Conservation (phyloP, 1,284 basidiomycete genomes). For the Apiotrichum gracile region DNA sequence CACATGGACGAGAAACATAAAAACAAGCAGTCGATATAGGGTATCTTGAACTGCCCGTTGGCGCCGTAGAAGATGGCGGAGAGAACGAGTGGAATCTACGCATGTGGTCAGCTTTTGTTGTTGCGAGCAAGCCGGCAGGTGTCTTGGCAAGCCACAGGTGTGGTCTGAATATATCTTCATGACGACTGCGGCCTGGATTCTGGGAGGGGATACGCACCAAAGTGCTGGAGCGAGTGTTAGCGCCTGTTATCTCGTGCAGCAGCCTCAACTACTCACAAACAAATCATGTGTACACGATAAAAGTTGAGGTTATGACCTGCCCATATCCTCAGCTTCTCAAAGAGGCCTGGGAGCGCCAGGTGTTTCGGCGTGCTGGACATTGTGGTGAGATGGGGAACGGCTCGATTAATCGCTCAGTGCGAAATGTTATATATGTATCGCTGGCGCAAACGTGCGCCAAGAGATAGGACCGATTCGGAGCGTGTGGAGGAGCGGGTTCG, state of each 20-base stretch:
- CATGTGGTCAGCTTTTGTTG: neutral
- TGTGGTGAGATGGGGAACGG: neutral
- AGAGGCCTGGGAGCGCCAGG: neutral
- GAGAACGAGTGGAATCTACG: constrained; percentile 47
- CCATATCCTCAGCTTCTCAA: neutral
- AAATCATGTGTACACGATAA: constrained; percentile 48
- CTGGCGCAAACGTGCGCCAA: too few relatives aligned
- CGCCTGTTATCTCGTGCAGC: neutral
- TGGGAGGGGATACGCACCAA: neutral
- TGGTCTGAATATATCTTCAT: neutral
- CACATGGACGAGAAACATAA: constrained; percentile 51
- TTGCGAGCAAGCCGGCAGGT: too few relatives aligned
- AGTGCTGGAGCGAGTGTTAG: neutral
- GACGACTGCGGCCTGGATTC: neutral
- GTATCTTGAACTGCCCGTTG: constrained; percentile 43
- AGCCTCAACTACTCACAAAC: constrained; percentile 29
- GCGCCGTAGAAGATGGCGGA: constrained; percentile 49
- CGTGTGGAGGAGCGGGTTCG: too few relatives aligned
- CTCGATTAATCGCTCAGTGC: too few relatives aligned
- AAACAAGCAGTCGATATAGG: constrained; percentile 52
- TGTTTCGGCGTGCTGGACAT: neutral
- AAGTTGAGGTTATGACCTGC: constrained; percentile 35
- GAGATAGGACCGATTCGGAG: too few relatives aligned
- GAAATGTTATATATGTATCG: too few relatives aligned
- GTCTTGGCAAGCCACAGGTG: neutral